Percentiles rank a stretch among this genome's conserved stretches.
Evolutionary conservation across 2,329 filamentous ascomycete genomes (phyloP).

Genomic region (Beauveria sp.): DNA sequence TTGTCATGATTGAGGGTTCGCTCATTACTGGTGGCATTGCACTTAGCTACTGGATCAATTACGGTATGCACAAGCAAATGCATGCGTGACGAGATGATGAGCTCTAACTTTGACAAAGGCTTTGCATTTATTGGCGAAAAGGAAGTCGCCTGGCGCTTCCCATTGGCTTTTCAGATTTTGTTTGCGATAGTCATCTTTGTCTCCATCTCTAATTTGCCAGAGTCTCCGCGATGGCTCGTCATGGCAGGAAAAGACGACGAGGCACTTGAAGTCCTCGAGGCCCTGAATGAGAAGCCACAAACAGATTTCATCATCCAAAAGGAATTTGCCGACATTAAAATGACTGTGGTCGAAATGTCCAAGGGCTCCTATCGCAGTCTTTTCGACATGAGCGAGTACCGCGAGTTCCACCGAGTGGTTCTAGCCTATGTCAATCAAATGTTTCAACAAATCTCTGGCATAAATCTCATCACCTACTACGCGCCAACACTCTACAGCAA

Average conservation of each 20-base stretch:
- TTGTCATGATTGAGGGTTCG: slow-evolving; percentile 44
- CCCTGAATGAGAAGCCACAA: slow-evolving; percentile 9
- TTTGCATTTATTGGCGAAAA: slow-evolving; percentile 15
- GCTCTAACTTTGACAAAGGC: background rate
- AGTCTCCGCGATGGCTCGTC: slow-evolving; percentile 26
- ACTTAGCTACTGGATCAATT: slow-evolving; percentile 44
- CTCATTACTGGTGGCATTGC: slow-evolving; percentile 41
- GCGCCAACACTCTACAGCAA: slow-evolving; percentile 15
- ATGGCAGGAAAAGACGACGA: slow-evolving; percentile 21
- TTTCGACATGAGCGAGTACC: slow-evolving; percentile 50
- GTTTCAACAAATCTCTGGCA: slow-evolving; percentile 32
- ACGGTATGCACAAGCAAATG: slow-evolving; percentile 22
- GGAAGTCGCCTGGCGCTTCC: slow-evolving; percentile 23
- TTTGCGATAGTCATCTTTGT: slow-evolving; percentile 12
- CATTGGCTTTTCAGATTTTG: slow-evolving; percentile 20
- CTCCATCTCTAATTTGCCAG: slow-evolving; percentile 18
- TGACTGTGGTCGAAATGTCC: slow-evolving; percentile 23
- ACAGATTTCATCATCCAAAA: background rate
- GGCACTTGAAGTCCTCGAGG: slow-evolving; percentile 42
- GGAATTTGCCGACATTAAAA: slow-evolving; percentile 4
- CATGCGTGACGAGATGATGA: background rate
- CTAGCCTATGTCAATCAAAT: slow-evolving; percentile 51
- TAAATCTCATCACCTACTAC: slow-evolving; percentile 25
- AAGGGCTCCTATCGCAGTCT: slow-evolving; percentile 47
- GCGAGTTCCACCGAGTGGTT: slow-evolving; percentile 47